These are phyloP conservation scores for Backusella liffmaniae DNA, from an alignment of 192 early-diverging fungal genomes.

Conservation along the genomic window DNA sequence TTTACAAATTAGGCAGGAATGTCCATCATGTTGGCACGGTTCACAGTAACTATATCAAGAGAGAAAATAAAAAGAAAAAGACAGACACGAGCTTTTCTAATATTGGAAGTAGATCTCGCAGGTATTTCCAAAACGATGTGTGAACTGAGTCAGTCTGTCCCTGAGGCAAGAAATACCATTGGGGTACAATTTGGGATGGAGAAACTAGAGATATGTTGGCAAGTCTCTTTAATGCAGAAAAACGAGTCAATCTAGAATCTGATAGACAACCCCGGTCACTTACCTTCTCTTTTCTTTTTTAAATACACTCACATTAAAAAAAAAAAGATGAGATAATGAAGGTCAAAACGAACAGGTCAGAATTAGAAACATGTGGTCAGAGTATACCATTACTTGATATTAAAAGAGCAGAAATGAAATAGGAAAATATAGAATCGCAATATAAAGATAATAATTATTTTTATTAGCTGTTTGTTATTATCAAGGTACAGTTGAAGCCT, in stretches of 20 bases:
- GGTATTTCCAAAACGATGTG: not conserved
- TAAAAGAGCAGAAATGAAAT: conserved; percentile 9
- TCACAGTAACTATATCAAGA: conserved; percentile 30
- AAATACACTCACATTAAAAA: not conserved
- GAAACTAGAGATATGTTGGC: not conserved
- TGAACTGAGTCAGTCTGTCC: conserved; percentile 33
- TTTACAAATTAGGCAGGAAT: conserved; percentile 62
- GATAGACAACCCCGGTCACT: not conserved
- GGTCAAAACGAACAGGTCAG: not conserved
- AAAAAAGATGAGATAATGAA: not conserved
- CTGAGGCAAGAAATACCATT: conserved; percentile 48
- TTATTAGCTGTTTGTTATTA: conserved; percentile 71
- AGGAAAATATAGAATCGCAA: conserved; percentile 27
- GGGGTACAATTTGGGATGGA: conserved; percentile 12
- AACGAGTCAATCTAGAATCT: not conserved
- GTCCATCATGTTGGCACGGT: conserved; percentile 47
- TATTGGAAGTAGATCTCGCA: not conserved
- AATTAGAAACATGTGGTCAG: not conserved
- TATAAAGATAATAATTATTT: not conserved
- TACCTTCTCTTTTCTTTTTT: not conserved
- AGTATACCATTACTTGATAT: not conserved
- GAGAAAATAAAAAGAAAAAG: not conserved
- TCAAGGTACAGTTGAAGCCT: conserved; percentile 88
- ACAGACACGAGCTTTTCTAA: conserved; percentile 1
- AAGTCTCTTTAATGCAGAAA: not conserved